These are phyloP conservation scores for Penicillium sp. DNA, from an alignment of 2,329 filamentous ascomycete genomes.

Conservation along the genomic window DNA sequence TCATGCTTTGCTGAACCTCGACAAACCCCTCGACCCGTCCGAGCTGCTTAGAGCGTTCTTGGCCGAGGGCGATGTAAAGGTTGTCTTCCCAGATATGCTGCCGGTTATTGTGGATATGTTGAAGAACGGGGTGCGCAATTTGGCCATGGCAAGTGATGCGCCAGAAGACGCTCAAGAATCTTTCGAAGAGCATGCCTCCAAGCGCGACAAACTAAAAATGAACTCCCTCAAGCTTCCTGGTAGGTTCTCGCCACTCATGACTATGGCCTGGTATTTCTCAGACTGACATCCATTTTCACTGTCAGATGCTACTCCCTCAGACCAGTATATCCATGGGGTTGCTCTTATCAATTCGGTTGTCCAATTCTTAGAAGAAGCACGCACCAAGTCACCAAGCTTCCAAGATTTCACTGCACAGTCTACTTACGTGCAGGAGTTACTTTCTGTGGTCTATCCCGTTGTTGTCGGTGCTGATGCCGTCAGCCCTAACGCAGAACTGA, in stretches of 20 bases:
- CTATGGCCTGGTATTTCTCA: background rate
- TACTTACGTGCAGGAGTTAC: slow-evolving; percentile 75
- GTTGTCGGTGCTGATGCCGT: slow-evolving; percentile 84
- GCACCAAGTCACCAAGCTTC: slow-evolving; percentile 73
- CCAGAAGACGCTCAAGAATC: slow-evolving; percentile 19
- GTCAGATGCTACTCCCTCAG: slow-evolving; percentile 8
- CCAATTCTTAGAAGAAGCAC: slow-evolving; percentile 75
- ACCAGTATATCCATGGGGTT: slow-evolving; percentile 16
- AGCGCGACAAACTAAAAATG: slow-evolving; percentile 13
- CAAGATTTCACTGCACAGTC: slow-evolving; percentile 78
- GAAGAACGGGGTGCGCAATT: slow-evolving; percentile 71
- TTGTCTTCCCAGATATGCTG: slow-evolving; percentile 75
- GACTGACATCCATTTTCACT: background rate
- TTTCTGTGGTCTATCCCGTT: slow-evolving; percentile 80
- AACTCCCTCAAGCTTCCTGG: slow-evolving; percentile 13
- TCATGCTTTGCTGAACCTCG: slow-evolving; percentile 70
- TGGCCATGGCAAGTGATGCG: slow-evolving; percentile 62
- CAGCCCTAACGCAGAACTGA: slow-evolving; percentile 80
- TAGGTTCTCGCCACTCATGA: slow-evolving; percentile 1
- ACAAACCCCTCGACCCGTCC: slow-evolving; percentile 70
- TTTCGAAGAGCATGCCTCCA: slow-evolving; percentile 10
- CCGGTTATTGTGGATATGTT: slow-evolving; percentile 83
- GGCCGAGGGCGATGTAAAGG: slow-evolving; percentile 57
- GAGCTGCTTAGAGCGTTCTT: slow-evolving; percentile 72
- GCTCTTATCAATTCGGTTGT: slow-evolving; percentile 73